Base-by-base conservation (phyloP, 768 basidiomycete genomes). In the Rhizopogon rudus region DNA sequence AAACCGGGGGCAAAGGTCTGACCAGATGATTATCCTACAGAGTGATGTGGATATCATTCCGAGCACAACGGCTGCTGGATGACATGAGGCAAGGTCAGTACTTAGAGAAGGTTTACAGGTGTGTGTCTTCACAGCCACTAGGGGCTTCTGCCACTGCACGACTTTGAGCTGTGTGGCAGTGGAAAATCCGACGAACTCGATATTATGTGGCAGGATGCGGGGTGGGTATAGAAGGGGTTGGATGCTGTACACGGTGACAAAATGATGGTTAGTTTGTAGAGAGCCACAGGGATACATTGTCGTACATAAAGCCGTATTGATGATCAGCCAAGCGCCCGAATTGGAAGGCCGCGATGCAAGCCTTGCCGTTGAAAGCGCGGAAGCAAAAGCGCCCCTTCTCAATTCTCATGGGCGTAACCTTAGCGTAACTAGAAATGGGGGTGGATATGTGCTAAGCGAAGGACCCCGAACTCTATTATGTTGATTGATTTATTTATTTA, bases 391-490 rank as follows among this genome's bases (percentile, higher is more conserved):
- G 37, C 53, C 60, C 62, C 51, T 61, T 55, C 50, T 37, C 50
- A 49, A 20, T 65, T 65, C 64, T 57, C 65, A 65, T 52, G 58
- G 45, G 17, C 3, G 14, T 37, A 37, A 37, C 35, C 13, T 37
- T 25, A 10, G 35, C 35, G 35, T 33, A 37, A 52, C 44, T 40
- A 49, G 54, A 25, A 60, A 63, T 52, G 55, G 67, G 42, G 60
- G 65, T 64, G 57, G 55, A 50, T 54, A 42, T 25, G 40, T 37
- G 55, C 39, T 57, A 37, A 54, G 33, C 1, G 35, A 13, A 12
- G 58, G 68, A 68, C 66, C 66, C 66, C 66, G 57, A 35, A 33
- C 2, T 14, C 33, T 56, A 52, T 58, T 31, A n/a, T 31, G n/a
- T 33, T 45, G 28, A 53, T 53, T 45, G 43, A 53, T 53, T 53